These are phyloP conservation scores for Fonsecaea erecta DNA, from an alignment of 2,329 filamentous ascomycete species.

Conservation along the genomic window DNA sequence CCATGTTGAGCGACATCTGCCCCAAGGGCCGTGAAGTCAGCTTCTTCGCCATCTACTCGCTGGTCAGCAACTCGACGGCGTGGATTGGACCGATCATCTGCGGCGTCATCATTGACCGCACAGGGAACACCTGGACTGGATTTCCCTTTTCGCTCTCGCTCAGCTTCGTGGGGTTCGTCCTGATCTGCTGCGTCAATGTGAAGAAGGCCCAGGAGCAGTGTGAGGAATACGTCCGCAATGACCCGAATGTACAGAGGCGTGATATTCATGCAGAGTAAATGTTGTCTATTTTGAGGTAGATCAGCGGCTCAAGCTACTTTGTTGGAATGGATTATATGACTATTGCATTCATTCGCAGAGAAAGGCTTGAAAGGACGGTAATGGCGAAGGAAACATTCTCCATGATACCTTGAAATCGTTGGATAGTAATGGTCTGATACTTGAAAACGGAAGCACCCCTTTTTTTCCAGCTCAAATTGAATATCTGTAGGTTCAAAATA, in stretches of 20 bases:
- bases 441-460: no score
- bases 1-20: conserved; percentile 7
- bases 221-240: background rate
- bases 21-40: conserved; percentile 7
- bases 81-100: background rate
- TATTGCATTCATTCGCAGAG: no score
- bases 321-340: no score
- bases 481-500: no score
- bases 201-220: background rate
- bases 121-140: background rate
- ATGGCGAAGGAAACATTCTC: no score
- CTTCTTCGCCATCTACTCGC: conserved; percentile 8
- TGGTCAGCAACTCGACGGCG: conserved; percentile 7
- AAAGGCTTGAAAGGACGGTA: no score
- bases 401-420: no score
- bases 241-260: background rate
- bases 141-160: background rate
- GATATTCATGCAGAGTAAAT: background rate
- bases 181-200: background rate
- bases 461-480: no score
- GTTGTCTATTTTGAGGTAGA: no score
- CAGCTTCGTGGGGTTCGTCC: background rate
- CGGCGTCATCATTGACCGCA: background rate
- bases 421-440: no score
- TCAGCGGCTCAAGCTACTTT: no score